Evolutionary conservation across 441 rosid genomes (phyloP).

Genomic region (Brassica hybrid): DNA sequence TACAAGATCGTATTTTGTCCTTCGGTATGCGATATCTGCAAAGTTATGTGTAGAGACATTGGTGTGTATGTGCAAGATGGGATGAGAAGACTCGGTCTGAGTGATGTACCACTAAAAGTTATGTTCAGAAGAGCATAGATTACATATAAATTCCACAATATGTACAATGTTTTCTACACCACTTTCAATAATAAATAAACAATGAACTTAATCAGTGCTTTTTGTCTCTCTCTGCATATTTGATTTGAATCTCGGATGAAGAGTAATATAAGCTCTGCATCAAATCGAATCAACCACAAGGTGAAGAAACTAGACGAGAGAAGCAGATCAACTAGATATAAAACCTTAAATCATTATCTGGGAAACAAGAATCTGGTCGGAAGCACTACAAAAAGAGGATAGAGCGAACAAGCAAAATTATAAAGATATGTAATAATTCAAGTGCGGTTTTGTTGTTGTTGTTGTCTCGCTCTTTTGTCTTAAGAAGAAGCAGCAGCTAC

Average conservation of each 20-base stretch:
- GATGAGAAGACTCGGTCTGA: slow-evolving; percentile 53
- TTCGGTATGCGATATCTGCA: slow-evolving; percentile 55
- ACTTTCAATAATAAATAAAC: neutral
- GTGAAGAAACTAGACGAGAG: neutral
- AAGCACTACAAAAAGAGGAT: slow-evolving; percentile 40
- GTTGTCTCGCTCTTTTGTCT: neutral
- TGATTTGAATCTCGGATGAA: neutral
- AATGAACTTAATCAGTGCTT: slow-evolving; percentile 10
- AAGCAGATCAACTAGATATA: slow-evolving; percentile 23
- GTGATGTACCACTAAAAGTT: slow-evolving; percentile 56
- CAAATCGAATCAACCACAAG: neutral
- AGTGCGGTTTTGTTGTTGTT: slow-evolving; percentile 19
- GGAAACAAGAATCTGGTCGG: slow-evolving; percentile 33
- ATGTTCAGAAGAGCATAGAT: slow-evolving; percentile 55
- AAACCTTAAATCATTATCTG: slow-evolving; percentile 25
- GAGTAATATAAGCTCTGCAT: slow-evolving; percentile 21
- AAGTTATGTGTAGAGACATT: slow-evolving; percentile 54
- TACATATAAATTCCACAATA: neutral
- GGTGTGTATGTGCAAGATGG: slow-evolving; percentile 53
- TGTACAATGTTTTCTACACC: neutral
- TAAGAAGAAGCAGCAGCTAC: slow-evolving; percentile 35
- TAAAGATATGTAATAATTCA: slow-evolving; percentile 33
- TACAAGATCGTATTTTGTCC: slow-evolving; percentile 69
- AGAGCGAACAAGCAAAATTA: slow-evolving; percentile 33
- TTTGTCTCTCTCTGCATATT: slow-evolving; percentile 1